These are phyloP conservation scores for Teratosphaeria nubilosa DNA, from an alignment of 2,329 filamentous ascomycete species.

Conservation along the genomic window DNA sequence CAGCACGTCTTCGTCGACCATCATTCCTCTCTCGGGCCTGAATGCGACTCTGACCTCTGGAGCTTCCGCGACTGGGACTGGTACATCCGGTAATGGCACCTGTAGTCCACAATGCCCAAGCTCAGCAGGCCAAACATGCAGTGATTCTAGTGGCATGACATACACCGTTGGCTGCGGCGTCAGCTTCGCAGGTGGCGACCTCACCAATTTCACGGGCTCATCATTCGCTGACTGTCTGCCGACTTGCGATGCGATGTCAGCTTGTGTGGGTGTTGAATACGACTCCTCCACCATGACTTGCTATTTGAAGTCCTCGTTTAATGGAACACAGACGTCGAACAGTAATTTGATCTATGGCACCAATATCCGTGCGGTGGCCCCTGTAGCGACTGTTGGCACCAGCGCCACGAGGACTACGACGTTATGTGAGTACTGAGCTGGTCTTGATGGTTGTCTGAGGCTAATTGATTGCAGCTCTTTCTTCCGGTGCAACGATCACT, in stretches of 20 bases:
- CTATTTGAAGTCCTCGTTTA: slow-evolving; percentile 14
- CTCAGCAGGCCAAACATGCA: slow-evolving; percentile 9
- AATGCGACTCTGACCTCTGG: neutral
- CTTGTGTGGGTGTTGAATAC: slow-evolving; percentile 14
- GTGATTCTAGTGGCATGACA: slow-evolving; percentile 7
- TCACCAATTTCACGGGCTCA: slow-evolving; percentile 7
- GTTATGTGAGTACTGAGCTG: slow-evolving; percentile 4
- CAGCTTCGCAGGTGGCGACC: slow-evolving; percentile 10
- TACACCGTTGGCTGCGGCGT: slow-evolving; percentile 14
- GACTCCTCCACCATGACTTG: slow-evolving; percentile 7
- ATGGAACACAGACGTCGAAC: slow-evolving; percentile 7
- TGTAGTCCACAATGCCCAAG: slow-evolving; percentile 10
- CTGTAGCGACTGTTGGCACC: neutral
- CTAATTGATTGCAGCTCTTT: neutral
- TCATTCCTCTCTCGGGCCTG: neutral
- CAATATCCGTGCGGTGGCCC: neutral
- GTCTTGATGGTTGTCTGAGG: neutral
- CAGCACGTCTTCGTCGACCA: neutral
- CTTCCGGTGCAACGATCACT: slow-evolving; percentile 3
- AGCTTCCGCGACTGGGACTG: neutral
- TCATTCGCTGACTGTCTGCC: slow-evolving; percentile 11
- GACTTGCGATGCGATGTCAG: slow-evolving; percentile 9
- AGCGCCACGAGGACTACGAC: slow-evolving; percentile 1
- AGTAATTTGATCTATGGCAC: slow-evolving; percentile 8
- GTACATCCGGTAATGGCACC: neutral